Conservation (phyloP, 768 basidiomycete species). For the Candolleomyces aberdarensis region DNA sequence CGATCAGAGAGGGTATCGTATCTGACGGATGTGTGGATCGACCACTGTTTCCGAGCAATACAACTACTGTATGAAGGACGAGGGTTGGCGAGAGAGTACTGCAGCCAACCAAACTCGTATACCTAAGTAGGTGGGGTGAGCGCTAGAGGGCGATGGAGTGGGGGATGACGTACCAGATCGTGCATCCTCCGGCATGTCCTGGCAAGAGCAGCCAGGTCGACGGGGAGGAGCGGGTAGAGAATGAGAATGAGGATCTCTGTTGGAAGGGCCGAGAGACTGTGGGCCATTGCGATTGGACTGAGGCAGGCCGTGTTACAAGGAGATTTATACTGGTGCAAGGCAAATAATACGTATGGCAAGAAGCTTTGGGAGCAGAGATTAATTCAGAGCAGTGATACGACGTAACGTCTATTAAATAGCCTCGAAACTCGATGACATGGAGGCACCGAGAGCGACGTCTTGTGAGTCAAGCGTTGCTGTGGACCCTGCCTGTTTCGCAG, state of each 20-base stretch:
- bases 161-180: conserved; percentile 38
- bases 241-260: conserved; percentile 55
- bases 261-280: conserved; percentile 38
- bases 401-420: not conserved
- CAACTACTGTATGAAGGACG: conserved; percentile 54
- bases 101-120: conserved; percentile 57
- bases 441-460: too few species aligned
- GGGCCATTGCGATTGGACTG: not conserved
- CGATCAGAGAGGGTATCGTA: conserved; percentile 53
- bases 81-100: conserved; percentile 46
- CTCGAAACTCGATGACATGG: too few species aligned
- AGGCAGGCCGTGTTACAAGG: not conserved
- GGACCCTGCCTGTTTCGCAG: too few species aligned
- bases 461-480: too few species aligned
- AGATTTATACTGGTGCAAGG: not conserved
- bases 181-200: conserved; percentile 37
- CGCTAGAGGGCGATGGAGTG: conserved; percentile 1
- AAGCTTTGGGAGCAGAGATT: not conserved
- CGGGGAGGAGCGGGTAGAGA: conserved; percentile 40
- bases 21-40: conserved; percentile 37
- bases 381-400: not conserved
- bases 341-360: not conserved
- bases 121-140: conserved; percentile 39
- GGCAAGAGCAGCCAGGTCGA: conserved; percentile 41
- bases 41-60: conserved; percentile 42